These are phyloP conservation scores for Pichia nanzhaoensis DNA, from an alignment of 805 yeast species.

Conservation along the genomic window DNA sequence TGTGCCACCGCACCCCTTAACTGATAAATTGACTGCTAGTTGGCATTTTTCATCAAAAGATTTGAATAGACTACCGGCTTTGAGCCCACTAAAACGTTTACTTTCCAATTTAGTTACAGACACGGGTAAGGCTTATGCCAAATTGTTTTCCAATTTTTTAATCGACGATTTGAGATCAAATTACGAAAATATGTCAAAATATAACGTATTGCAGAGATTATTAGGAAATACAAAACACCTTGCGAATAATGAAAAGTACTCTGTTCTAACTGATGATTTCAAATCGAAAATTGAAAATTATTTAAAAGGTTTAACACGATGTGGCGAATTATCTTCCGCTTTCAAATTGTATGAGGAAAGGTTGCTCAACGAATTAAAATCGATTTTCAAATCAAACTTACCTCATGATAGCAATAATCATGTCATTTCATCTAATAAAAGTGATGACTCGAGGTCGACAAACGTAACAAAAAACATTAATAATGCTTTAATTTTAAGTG, in stretches of 20 bases:
- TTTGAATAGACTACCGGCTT: constrained; percentile 42
- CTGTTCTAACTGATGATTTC: constrained; percentile 53
- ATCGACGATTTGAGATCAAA: constrained; percentile 57
- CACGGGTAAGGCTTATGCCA: constrained; percentile 63
- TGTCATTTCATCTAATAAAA: constrained; percentile 5
- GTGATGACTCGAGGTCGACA: constrained; percentile 23
- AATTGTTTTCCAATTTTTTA: constrained; percentile 48
- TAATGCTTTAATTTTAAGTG: constrained; percentile 26
- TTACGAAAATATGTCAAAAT: constrained; percentile 29
- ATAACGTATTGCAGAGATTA: constrained; percentile 1
- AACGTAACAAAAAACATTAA: constrained; percentile 19
- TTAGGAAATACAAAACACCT: constrained; percentile 35
- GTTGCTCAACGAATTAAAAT: constrained; percentile 64
- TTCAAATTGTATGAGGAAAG: constrained; percentile 59
- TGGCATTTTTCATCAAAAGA: constrained; percentile 43
- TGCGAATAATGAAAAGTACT: constrained; percentile 49
- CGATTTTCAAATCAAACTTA: constrained; percentile 56
- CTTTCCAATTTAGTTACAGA: constrained; percentile 51
- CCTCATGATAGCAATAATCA: constrained; percentile 41
- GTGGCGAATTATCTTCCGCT: constrained; percentile 57
- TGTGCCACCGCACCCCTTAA: constrained; percentile 23
- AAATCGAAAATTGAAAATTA: constrained; percentile 45
- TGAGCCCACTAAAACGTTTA: constrained; percentile 43
- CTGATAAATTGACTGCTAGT: constrained; percentile 26
- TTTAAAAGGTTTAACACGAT: constrained; percentile 51